Base-by-base conservation (phyloP, 1,139 yeast genomes). In the Suhomyces bolitotheri region DNA sequence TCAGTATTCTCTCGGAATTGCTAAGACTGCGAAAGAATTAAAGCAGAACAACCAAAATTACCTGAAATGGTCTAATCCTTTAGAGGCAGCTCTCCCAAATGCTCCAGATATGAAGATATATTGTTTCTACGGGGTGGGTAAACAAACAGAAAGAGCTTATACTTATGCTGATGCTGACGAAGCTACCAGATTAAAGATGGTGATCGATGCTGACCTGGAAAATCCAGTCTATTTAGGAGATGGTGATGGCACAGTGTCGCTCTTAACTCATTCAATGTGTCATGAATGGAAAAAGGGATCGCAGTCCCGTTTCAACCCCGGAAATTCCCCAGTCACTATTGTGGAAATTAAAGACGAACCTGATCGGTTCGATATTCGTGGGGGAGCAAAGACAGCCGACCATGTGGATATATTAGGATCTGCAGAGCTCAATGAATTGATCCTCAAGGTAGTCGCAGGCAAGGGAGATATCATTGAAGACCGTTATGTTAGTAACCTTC, bases 361-460 rank as follows among this genome's bases (percentile, higher is more conserved):
- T 0, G 96, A 87, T 53, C 68, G 87, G 49, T 88, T 84, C 54
- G 98, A 94, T 63, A 84, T 92, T 33, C 76, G 98, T 47, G 98
- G 98, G 14, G 98, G 98, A 4, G 95, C 97, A 15, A 86, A 86
- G 55, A 92, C 97, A 1, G 97, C 98, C 0, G 98, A 92, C 52
- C 98, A 92, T 60, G 98, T 92, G 16, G 98, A 94, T 58, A 89
- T 92, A 38, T 69, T 92, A 32, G 98, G 98, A 1, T 81, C 96
- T 41, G 89, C 97, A 0, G 96, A 84, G 55, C 68, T 92, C 56
- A 92, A 92, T 56, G 97, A 92, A 54, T 66, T 90, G 51, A 70
- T 92, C 5, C 67, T 92, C 40, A 76, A 77, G 43, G 90, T 92
- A 15, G 97, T 90, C 3, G 73, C 88, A 29, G 98, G 97, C 0